phyloP scores from a whole-genome alignment of 306 rosid genomes.

The Dalbergia cochinchinensis region DNA sequence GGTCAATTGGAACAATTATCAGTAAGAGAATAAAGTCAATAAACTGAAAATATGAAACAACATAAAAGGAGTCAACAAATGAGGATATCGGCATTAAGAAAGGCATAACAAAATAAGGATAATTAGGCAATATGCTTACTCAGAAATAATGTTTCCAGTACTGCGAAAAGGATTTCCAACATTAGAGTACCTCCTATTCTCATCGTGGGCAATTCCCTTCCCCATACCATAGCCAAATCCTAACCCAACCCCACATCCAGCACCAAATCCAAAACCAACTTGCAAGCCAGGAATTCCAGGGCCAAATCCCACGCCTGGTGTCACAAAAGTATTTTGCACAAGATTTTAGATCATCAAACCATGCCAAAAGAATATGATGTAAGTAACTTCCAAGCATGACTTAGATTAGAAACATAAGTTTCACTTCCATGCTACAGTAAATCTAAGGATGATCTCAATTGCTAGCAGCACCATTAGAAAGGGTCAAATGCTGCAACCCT shows the following conservation, averaged over 20 bases:
- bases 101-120: conserved; percentile 16
- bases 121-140: conserved; percentile 59
- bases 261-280: conserved; percentile 85
- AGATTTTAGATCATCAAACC: conserved; percentile 26
- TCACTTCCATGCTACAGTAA: conserved; percentile 12
- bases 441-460: conserved; percentile 7
- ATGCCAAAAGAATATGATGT: not conserved
- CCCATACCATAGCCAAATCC: conserved; percentile 97
- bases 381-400: conserved; percentile 11
- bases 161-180: conserved; percentile 63
- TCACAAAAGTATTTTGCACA: conserved; percentile 14
- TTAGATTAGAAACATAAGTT: not conserved
- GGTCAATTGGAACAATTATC: not conserved
- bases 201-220: conserved; percentile 83
- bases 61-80: not conserved
- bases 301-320: conserved; percentile 85
- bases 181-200: conserved; percentile 69
- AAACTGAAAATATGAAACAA: conserved; percentile 6
- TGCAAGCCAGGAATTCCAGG: conserved; percentile 93
- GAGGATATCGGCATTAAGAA: conserved; percentile 14
- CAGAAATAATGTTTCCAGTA: conserved; percentile 55
- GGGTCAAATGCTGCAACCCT: conserved; percentile 1
- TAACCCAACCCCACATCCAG: conserved; percentile 88
- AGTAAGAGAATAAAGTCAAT: not conserved
- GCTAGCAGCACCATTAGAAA: not conserved